Evolutionary conservation across 768 basidiomycete genomes (phyloP).

Genomic region (Suillus paluster): DNA sequence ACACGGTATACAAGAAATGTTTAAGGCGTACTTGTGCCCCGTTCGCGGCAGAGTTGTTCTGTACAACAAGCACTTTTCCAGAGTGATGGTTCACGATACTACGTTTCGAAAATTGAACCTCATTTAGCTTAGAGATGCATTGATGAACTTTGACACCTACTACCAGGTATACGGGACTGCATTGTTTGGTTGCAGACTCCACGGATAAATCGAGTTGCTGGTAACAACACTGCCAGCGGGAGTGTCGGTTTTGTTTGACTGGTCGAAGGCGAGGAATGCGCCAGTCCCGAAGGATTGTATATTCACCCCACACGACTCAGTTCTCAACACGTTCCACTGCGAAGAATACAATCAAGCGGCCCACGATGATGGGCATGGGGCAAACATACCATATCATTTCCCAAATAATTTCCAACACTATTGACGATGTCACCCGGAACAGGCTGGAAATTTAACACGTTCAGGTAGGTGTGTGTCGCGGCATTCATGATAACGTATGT

Average conservation of each 20-base stretch:
- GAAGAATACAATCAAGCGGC: not conserved
- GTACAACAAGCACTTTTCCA: constrained; percentile 8
- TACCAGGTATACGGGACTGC: constrained; percentile 9
- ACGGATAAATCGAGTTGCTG: constrained; percentile 6
- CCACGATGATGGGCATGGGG: not conserved
- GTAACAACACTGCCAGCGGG: not conserved
- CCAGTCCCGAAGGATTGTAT: constrained; percentile 14
- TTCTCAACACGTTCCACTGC: constrained; percentile 16
- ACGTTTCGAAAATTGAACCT: not conserved
- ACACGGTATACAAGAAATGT: not conserved
- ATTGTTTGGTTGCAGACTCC: not conserved
- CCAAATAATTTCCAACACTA: constrained; percentile 14
- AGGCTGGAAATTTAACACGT: constrained; percentile 10
- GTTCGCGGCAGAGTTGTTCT: not conserved
- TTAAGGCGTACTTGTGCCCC: constrained; percentile 4
- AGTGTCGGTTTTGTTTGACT: not conserved
- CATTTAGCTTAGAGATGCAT: not conserved
- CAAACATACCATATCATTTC: constrained; percentile 14
- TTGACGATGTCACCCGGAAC: constrained; percentile 11
- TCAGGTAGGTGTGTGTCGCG: constrained; percentile 17
- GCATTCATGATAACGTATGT: constrained; percentile 17
- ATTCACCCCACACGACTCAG: constrained; percentile 3
- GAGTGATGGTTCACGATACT: constrained; percentile 7
- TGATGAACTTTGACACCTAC: constrained; percentile 1
- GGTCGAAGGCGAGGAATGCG: constrained; percentile 4